Percentiles rank a stretch among this genome's conserved stretches.
These are phyloP conservation scores for Mycena floridula DNA, from an alignment of 768 basidiomycete genomes.

Conservation along the genomic window DNA sequence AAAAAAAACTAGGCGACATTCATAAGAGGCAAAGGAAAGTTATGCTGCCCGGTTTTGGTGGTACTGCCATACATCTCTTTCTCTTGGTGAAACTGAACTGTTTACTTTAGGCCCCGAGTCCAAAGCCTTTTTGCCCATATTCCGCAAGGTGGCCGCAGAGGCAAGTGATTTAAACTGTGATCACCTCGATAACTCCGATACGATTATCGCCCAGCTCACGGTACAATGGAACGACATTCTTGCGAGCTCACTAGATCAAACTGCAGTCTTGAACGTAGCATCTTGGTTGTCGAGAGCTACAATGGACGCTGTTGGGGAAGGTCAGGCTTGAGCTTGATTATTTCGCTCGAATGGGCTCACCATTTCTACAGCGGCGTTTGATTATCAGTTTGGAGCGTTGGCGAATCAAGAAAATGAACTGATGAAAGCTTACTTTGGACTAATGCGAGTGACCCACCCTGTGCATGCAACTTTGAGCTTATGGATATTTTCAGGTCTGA, in stretches of 20 bases:
- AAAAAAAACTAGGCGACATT: conserved; percentile 23
- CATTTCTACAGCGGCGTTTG: conserved; percentile 37
- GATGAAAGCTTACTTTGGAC: conserved; percentile 46
- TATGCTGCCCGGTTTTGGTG: conserved; percentile 51
- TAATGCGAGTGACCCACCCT: conserved; percentile 26
- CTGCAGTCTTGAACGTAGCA: conserved; percentile 40
- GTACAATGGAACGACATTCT: conserved; percentile 47
- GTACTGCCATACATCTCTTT: conserved; percentile 10
- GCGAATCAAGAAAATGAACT: conserved; percentile 44
- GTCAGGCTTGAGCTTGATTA: conserved; percentile 16
- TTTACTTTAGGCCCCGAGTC: conserved; percentile 35
- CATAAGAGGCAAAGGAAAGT: conserved; percentile 47
- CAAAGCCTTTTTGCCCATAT: conserved; percentile 44
- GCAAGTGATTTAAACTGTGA: conserved; percentile 21
- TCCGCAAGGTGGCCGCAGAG: conserved; percentile 37
- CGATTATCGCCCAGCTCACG: conserved; percentile 30
- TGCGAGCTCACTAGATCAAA: conserved; percentile 32
- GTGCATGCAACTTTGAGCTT: neutral
- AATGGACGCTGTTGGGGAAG: conserved; percentile 47
- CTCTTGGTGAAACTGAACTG: conserved; percentile 17
- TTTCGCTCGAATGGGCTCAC: neutral
- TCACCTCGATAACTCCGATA: conserved; percentile 14
- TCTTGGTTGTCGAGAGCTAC: conserved; percentile 44
- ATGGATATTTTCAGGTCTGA: conserved; percentile 31
- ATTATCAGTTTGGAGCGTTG: conserved; percentile 52